Evolutionary conservation across 2,329 filamentous ascomycete species (phyloP).

Genomic region (Helminthosporium solani): DNA sequence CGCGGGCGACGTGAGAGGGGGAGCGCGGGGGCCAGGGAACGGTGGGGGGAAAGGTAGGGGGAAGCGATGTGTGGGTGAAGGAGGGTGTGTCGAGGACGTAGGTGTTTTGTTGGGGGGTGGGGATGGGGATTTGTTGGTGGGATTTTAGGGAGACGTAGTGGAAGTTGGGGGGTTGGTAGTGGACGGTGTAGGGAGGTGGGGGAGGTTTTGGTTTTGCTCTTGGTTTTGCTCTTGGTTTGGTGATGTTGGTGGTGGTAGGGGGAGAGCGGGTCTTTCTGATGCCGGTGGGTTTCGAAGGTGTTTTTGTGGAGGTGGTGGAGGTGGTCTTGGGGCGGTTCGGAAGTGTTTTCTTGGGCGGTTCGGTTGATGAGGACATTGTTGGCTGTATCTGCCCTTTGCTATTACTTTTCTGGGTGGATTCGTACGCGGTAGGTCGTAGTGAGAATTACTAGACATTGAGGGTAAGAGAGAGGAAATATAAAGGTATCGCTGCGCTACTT

Average conservation of each 20-base stretch:
- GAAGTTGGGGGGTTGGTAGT: slow-evolving; percentile 9
- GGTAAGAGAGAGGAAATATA: neutral
- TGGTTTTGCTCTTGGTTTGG: too few relatives aligned
- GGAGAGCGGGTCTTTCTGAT: slow-evolving; percentile 5
- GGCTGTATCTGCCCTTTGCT: too few relatives aligned
- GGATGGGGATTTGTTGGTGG: neutral
- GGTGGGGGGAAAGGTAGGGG: slow-evolving; percentile 7
- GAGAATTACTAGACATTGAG: neutral
- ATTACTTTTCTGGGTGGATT: too few relatives aligned
- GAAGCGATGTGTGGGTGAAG: slow-evolving; percentile 7
- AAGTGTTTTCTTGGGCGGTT: too few relatives aligned
- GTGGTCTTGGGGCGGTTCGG: neutral
- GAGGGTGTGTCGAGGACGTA: slow-evolving; percentile 12
- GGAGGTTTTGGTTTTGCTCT: too few relatives aligned
- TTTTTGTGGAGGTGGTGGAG: neutral
- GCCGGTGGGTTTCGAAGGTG: slow-evolving; percentile 1
- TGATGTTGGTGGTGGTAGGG: too few relatives aligned
- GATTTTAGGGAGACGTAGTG: slow-evolving; percentile 7
- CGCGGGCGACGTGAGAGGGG: slow-evolving; percentile 6
- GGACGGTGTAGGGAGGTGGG: neutral
- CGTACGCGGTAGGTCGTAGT: too few relatives aligned
- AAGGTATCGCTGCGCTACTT: neutral
- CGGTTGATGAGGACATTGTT: too few relatives aligned
- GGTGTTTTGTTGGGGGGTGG: slow-evolving; percentile 10
- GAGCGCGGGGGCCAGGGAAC: slow-evolving; percentile 12